Base-by-base conservation (phyloP, 352 stramenopile species). In the Globisporangium rhizosaccharum region DNA sequence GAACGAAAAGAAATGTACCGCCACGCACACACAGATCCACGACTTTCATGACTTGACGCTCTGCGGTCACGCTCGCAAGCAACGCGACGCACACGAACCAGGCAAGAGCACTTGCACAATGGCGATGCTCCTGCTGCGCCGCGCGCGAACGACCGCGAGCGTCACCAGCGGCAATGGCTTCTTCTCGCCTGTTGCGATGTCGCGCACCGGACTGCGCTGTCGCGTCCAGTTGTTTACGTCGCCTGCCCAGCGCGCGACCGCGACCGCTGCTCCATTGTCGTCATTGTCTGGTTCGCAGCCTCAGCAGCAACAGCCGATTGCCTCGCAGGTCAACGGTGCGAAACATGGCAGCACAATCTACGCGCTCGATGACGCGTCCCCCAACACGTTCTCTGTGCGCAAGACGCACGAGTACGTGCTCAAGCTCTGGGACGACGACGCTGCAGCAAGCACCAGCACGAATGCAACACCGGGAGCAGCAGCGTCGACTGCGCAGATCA, bases 271-370 rank as follows among this genome's bases (percentile, higher is more conserved):
- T 51, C 41, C n/a, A 26, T 60, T 23, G 25, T 36, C 25, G 8
- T 54, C 49, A 5, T n/a, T 25, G 20, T 15, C 44, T 23, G 20
- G 20, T 23, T 48, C 44, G 8, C 44, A 48, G 2, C 44, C 44
- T 20, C 44, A n/a, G 44, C 36, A 50, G 14, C 33, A 14, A 20
- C 56, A 62, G 42, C 49, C 53, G 18, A 63, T 77, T 28, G 70
- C 70, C 5, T 74, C 70, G 54, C 70, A 77, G 51, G 64, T 65
- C 30, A 75, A 77, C 49, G 70, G 70, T 17, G 50, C 71, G 20
- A 61, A 72, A 45, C 66, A 75, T 46, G 70, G 70, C 45, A 70
- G 52, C 45, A 77, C 70, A 45, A 25, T 77, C 42, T 77, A 77
- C 56, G 61, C 66, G 15, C 26, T 26, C 23, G 48, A 50, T n/a